Conservation (phyloP, 1,284 basidiomycete genomes). For the Golubevia sp. region DNA sequence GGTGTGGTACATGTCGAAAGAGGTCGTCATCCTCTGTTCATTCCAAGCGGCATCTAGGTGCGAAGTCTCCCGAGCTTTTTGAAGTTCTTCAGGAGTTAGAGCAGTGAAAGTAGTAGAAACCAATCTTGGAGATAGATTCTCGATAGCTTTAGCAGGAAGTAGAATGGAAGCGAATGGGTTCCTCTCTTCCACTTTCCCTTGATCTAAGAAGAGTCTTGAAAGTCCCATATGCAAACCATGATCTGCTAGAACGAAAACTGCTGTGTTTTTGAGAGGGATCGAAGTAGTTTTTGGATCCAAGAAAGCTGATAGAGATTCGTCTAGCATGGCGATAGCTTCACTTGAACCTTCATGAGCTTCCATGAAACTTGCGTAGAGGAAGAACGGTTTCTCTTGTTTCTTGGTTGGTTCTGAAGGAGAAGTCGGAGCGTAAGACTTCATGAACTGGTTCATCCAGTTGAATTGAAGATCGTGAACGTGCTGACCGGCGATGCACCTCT, state of each 20-base stretch:
- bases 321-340: not conserved
- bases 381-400: not conserved
- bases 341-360: not conserved
- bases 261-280: too few relatives aligned
- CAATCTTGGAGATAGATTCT: not conserved
- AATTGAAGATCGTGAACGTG: not conserved
- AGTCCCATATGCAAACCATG: too few relatives aligned
- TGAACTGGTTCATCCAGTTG: not conserved
- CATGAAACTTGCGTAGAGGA: not conserved
- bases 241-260: too few relatives aligned
- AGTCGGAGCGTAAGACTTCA: not conserved
- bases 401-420: not conserved
- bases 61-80: not conserved
- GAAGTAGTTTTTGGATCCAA: too few relatives aligned
- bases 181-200: not conserved
- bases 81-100: not conserved
- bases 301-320: too few relatives aligned
- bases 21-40: not conserved
- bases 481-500: not conserved
- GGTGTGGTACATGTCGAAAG: not conserved
- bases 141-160: not conserved
- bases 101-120: not conserved
- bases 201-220: not conserved
- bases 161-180: not conserved
- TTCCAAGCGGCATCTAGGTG: not conserved